Evolutionary conservation across 768 basidiomycete species (phyloP).

Genomic region (Mycena maculata): DNA sequence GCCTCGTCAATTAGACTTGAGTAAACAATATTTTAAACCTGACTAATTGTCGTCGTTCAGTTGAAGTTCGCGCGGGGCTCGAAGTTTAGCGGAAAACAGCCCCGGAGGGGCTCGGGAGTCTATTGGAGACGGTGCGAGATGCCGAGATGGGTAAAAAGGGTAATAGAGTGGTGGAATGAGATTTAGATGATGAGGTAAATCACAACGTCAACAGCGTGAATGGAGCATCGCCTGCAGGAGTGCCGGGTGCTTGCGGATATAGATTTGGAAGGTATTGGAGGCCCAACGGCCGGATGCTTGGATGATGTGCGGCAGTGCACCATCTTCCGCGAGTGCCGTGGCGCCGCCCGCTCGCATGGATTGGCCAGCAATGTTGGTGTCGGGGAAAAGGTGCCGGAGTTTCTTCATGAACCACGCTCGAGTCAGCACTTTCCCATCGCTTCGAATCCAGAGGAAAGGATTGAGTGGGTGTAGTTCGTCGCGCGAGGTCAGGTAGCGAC

Average conservation of each 20-base stretch:
- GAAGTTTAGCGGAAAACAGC: neutral
- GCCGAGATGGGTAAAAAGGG: neutral
- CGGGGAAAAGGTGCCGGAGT: constrained; percentile 33
- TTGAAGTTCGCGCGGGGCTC: neutral
- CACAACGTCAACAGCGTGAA: neutral
- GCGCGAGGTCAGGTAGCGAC: constrained; percentile 31
- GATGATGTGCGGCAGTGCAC: constrained; percentile 42
- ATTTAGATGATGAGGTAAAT: neutral
- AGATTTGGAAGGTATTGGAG: constrained; percentile 45
- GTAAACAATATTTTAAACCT: constrained; percentile 1
- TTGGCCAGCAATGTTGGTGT: constrained; percentile 40
- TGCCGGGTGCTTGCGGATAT: constrained; percentile 48
- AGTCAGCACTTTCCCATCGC: constrained; percentile 38
- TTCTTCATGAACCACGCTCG: constrained; percentile 42
- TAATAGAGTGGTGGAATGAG: neutral
- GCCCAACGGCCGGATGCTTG: constrained; percentile 49
- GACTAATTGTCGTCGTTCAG: neutral
- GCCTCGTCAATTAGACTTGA: neutral
- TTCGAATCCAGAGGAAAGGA: constrained; percentile 40
- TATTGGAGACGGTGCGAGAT: neutral
- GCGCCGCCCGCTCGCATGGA: constrained; percentile 50
- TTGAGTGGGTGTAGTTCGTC: constrained; percentile 31
- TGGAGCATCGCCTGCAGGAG: constrained; percentile 32
- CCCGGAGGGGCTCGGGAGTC: neutral
- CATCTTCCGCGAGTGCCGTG: constrained; percentile 44